Evolutionary conservation across 805 yeast species (phyloP).

Genomic region (Candida tallmaniae): DNA sequence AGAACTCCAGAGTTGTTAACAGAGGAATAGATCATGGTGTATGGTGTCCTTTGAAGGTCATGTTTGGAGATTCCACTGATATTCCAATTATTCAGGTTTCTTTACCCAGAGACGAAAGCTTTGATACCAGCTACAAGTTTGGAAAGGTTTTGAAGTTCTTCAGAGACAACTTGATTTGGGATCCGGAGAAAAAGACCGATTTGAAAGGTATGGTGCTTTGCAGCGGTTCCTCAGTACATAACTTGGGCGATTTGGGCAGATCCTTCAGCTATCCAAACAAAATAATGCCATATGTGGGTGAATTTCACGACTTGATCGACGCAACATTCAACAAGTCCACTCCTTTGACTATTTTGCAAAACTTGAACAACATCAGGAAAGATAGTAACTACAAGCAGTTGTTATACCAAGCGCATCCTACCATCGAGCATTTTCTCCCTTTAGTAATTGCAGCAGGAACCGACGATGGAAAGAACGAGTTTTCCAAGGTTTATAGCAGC

Average conservation of each 20-base stretch:
- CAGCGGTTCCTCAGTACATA: slow-evolving; percentile 82
- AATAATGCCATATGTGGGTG: slow-evolving; percentile 48
- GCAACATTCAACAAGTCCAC: slow-evolving; percentile 19
- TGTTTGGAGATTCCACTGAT: slow-evolving; percentile 46
- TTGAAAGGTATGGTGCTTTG: slow-evolving; percentile 46
- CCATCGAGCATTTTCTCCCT: slow-evolving; percentile 71
- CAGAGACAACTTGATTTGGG: slow-evolving; percentile 39
- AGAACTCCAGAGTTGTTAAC: slow-evolving; percentile 33
- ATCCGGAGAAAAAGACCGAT: slow-evolving; percentile 19
- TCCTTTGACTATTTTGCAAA: slow-evolving; percentile 10
- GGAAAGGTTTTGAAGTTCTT: slow-evolving; percentile 53
- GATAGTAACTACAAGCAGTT: slow-evolving; percentile 22
- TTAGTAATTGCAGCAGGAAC: slow-evolving; percentile 58
- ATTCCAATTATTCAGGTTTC: slow-evolving; percentile 51
- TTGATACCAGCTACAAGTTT: slow-evolving; percentile 43
- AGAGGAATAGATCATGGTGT: slow-evolving; percentile 81
- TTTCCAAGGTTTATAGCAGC: slow-evolving; percentile 43
- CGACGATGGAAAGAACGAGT: slow-evolving; percentile 36
- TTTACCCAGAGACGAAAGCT: slow-evolving; percentile 32
- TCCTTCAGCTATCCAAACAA: slow-evolving; percentile 3
- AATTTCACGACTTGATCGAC: slow-evolving; percentile 47
- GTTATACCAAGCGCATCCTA: slow-evolving; percentile 61
- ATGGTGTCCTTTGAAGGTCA: slow-evolving; percentile 77
- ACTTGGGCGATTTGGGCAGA: slow-evolving; percentile 50
- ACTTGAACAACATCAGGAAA: slow-evolving; percentile 11